Conservation (phyloP, 1,139 yeast species). For the Saccharomyces hybrid region DNA sequence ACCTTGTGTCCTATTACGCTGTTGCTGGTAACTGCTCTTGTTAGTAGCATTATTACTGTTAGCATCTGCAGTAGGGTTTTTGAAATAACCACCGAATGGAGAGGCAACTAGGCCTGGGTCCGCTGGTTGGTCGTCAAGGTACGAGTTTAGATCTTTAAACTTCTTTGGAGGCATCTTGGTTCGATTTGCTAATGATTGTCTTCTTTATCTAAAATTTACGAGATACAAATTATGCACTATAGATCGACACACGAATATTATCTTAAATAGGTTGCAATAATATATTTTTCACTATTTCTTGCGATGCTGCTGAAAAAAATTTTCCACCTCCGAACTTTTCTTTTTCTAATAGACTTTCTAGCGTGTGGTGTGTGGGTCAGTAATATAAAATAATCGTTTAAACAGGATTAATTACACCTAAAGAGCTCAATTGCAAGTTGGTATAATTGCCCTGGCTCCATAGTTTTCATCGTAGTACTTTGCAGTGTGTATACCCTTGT, state of each 20-base stretch:
- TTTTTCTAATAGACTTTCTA: neutral
- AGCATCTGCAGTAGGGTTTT: conserved; percentile 9
- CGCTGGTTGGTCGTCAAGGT: conserved; percentile 26
- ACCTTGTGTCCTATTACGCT: conserved; percentile 16
- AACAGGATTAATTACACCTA: neutral
- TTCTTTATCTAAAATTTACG: neutral
- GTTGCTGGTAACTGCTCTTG: conserved; percentile 17
- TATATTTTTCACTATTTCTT: neutral
- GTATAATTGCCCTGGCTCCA: neutral
- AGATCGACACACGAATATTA: neutral
- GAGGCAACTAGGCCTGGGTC: conserved; percentile 27
- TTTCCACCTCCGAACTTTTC: neutral
- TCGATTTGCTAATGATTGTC: neutral
- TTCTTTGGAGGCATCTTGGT: conserved; percentile 31
- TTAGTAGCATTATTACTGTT: conserved; percentile 5
- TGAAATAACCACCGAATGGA: conserved; percentile 31
- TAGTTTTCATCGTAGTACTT: neutral
- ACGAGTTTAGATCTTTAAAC: conserved; percentile 25
- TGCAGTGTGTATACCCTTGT: neutral
- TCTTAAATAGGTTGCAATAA: neutral
- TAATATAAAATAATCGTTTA: too few relatives aligned
- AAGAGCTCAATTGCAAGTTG: neutral
- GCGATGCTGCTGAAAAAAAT: neutral
- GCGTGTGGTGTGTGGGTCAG: neutral
- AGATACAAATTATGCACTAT: neutral